Percentiles rank a stretch among this genome's conserved stretches.
phyloP scores from a whole-genome alignment of 306 rosid genomes.

The Carpinus fangiana region DNA sequence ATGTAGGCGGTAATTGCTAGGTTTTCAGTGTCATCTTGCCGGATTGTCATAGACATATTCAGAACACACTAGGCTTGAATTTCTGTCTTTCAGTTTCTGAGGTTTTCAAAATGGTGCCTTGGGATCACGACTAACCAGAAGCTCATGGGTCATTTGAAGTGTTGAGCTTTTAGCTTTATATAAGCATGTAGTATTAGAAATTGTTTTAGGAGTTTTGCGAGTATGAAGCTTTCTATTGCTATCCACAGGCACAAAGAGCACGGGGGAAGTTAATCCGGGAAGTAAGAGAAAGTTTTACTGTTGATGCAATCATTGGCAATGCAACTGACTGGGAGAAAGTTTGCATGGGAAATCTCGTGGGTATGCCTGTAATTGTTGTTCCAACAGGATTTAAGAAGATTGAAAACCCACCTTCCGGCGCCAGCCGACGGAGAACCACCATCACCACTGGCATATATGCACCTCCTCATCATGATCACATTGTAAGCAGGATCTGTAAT shows the following conservation, averaged over 20 bases:
- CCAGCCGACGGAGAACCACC: slow-evolving; percentile 42
- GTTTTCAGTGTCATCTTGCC: slow-evolving; percentile 1
- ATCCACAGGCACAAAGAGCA: slow-evolving; percentile 68
- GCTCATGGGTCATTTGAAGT: background rate
- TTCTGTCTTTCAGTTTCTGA: background rate
- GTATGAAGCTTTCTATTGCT: background rate
- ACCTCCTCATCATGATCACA: slow-evolving; percentile 58
- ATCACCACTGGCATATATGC: slow-evolving; percentile 63
- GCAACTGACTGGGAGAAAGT: slow-evolving; percentile 85
- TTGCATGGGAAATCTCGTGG: slow-evolving; percentile 74
- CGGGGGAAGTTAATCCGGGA: slow-evolving; percentile 60
- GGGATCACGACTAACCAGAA: background rate
- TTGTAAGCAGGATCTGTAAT: slow-evolving; percentile 32
- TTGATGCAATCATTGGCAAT: slow-evolving; percentile 73
- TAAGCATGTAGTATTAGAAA: background rate
- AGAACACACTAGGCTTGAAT: background rate
- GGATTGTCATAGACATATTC: background rate
- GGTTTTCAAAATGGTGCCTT: background rate
- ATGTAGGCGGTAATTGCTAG: background rate
- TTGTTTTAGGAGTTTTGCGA: background rate
- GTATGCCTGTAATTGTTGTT: slow-evolving; percentile 65
- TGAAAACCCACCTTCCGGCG: slow-evolving; percentile 44
- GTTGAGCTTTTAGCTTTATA: background rate
- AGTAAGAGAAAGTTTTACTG: slow-evolving; percentile 50
- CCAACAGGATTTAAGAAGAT: slow-evolving; percentile 57